Evolutionary conservation across 164 flowering plant species (phyloP).

Genomic region (Dillenia turbinata): DNA sequence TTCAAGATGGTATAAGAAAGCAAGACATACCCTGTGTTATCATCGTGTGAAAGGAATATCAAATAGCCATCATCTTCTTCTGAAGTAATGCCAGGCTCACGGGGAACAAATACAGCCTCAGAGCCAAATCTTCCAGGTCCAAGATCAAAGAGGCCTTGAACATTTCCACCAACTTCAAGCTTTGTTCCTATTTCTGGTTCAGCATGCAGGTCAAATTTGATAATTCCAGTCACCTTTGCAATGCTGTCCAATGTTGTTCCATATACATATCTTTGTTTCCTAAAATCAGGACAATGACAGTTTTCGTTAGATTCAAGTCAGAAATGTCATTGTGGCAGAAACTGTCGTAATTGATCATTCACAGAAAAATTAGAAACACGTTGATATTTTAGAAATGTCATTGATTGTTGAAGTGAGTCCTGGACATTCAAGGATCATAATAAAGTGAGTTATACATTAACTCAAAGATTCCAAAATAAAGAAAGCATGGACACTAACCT

Average conservation of each 20-base stretch:
- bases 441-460: not conserved
- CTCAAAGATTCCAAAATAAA: not conserved
- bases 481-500: conserved; percentile 35
- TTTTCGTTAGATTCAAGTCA: too few relatives aligned
- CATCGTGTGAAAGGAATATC: conserved; percentile 85
- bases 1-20: conserved; percentile 5
- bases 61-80: conserved; percentile 99
- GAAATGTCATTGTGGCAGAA: too few relatives aligned
- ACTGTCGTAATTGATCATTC: too few relatives aligned
- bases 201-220: conserved; percentile 87
- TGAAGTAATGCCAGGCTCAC: conserved; percentile 54
- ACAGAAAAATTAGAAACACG: too few relatives aligned
- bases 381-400: too few relatives aligned
- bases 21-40: conserved; percentile 64
- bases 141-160: conserved; percentile 73
- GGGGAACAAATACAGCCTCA: conserved; percentile 90
- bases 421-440: too few relatives aligned
- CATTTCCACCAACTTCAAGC: conserved; percentile 89
- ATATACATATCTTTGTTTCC: conserved; percentile 88
- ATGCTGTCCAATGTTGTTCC: conserved; percentile 70
- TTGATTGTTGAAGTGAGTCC: too few relatives aligned
- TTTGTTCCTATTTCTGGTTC: conserved; percentile 61
- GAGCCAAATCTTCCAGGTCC: conserved; percentile 90
- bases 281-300: conserved; percentile 16
- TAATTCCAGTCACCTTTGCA: conserved; percentile 72